Base-by-base conservation (phyloP, 1,284 basidiomycete species). In the Agroathelia rolfsii region DNA sequence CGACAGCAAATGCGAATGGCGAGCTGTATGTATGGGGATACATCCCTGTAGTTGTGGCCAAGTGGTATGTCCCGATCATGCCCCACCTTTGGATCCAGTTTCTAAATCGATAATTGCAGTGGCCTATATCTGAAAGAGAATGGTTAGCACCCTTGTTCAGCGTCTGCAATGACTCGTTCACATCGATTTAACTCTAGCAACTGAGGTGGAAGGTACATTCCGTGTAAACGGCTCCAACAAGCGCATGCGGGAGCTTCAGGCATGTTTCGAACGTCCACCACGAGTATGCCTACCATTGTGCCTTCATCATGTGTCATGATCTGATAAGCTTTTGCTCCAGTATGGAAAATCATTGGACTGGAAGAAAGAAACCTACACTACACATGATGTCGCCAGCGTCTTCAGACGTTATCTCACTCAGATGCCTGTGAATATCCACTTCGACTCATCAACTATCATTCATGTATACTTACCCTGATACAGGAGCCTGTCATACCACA, bases 311-410 rank as follows among this genome's bases (percentile, higher is more conserved):
- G n/a, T n/a, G n/a, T n/a, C n/a, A n/a, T n/a, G n/a, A n/a, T n/a
- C n/a, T n/a, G n/a, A n/a, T n/a, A n/a, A n/a, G n/a, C n/a, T n/a
- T n/a, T n/a, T n/a, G 10, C 21, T 28, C 24, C 46, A 92, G 85
- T 97, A 90, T 50, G 95, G 94, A 41, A 94, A 94, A 55, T 74
- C 80, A 37, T 65, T 98, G 20, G 84, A 94, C 47, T 97, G 93
- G 92, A 78, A 76, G 49, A 63, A 71, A 37, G 76, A 86, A 46
- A 69, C 70, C 13, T 97, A 83, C 58, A 95, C 84, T 20, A 76
- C 92, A 2, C 94, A 98, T 56, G 94, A 98, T 53, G 90, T 95
- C 30, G 94, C 94, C 12, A 94, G 87, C 47, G 89, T 98, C 33
- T 87, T 98, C 51, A 73, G 94, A 38, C 68, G 94, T 60, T 98